A percentile compares a stretch with the other conserved stretches of the same genome.
Conservation (phyloP, 345 rosid species). For the Lenwebbia sp. region DNA sequence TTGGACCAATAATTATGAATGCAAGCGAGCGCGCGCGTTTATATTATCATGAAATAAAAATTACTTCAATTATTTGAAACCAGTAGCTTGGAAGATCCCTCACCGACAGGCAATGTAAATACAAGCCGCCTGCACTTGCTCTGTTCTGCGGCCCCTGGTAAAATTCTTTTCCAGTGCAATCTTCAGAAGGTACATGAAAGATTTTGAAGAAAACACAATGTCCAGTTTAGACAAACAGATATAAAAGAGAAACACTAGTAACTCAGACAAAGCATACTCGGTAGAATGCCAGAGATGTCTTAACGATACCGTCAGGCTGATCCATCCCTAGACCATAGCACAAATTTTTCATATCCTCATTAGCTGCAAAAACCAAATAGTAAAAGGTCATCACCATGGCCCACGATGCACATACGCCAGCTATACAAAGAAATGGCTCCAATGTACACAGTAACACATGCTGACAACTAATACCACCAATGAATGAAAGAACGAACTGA, state of each 20-base stretch:
- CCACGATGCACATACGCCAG: not conserved
- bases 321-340: constrained; percentile 54
- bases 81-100: constrained; percentile 2
- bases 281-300: constrained; percentile 45
- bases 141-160: constrained; percentile 76
- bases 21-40: not conserved
- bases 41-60: not conserved
- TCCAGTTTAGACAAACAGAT: not conserved
- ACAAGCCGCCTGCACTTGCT: constrained; percentile 76
- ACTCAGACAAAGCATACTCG: constrained; percentile 31
- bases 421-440: not conserved
- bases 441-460: not conserved
- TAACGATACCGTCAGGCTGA: constrained; percentile 41
- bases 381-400: not conserved
- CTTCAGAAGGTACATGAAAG: constrained; percentile 23
- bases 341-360: constrained; percentile 39
- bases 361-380: constrained; percentile 31
- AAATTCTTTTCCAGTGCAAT: constrained; percentile 68
- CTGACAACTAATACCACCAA: not conserved
- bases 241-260: not conserved
- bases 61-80: not conserved
- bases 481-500: not conserved
- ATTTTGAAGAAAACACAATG: not conserved
- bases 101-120: constrained; percentile 93
- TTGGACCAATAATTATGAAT: not conserved